Base-by-base conservation (phyloP, 2,329 filamentous ascomycete species). In the Lecanicillium sp. region DNA sequence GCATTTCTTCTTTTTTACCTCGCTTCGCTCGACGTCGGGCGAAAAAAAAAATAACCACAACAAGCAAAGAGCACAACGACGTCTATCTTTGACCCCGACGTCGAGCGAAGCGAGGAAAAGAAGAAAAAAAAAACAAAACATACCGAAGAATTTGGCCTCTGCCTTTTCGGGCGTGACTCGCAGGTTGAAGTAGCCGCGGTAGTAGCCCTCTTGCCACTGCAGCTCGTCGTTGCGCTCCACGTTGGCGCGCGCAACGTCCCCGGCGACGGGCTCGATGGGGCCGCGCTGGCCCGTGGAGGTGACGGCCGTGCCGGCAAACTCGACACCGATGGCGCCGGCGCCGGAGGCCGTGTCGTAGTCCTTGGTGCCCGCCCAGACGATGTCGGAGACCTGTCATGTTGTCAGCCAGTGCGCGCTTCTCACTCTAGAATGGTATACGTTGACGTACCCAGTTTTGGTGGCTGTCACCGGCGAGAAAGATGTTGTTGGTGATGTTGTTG, bases 141-240 rank as follows among this genome's bases (percentile, higher is more conserved):
- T 58, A 33, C 81, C 84, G 55, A 81, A 89, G 65, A 75, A 89
- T 11, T 71, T 70, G 0, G 84, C 84, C n/a, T 76, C 68, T 2
- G 85, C 71, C 37, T 74, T 67, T 10, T 82, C 70, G 19, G 77
- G 70, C 17, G 67, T 70, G 47, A 86, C 68, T 40, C 75, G 72
- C 33, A 88, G 67, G 58, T 84, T 76, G 55, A 81, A 87, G 66
- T 89, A 89, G 1, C 85, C 86, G 15, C 84, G 74, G 62, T 87
- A 89, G 62, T 85, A 88, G 7, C 81, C 62, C 49, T 88, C 84
- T 55, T 83, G 79, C 85, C 84, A 89, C 58, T 86, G 81, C 39
- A 89, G 68, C 61, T 85, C 81, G 1, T 69, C 65, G 62, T 86
- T 88, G 19, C 55, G 71, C 64, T 36, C 59, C 59, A 53, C 72